Base-by-base conservation (phyloP, 1,284 basidiomycete species). In the Melampsora larici-populina region DNA sequence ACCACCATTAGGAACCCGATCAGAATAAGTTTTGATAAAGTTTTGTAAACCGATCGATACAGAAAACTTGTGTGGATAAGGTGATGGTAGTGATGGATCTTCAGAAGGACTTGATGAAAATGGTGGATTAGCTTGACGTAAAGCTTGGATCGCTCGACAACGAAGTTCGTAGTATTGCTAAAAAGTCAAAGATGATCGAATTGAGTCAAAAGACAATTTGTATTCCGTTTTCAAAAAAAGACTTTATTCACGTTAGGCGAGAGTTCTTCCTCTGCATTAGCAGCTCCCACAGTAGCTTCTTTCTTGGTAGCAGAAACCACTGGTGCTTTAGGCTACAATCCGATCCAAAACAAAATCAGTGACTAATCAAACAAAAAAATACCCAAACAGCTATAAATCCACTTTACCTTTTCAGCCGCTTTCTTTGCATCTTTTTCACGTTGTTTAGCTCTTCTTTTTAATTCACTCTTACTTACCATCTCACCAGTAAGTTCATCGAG, bases 51-150 rank as follows among this genome's bases (percentile, higher is more conserved):
- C 92, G 80, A 86, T 87, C 67, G 91, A 87, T 62, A 97, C 94
- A 82, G 97, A 85, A 87, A 99, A 99, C 89, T 99, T 99, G 90
- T 99, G 97, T 26, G 97, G 96, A 87, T 99, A 99, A 2, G 97
- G 96, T 84, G 96, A 93, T 6, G 93, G 94, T 6, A 78, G 55
- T 11, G 60, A 66, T 17, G 76, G 76, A 29, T 78, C 76, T 43
- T 89, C 85, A 84, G 91, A 90, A 66, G 92, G 91, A 84, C 91
- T 88, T 13, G 68, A 55, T 8, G 76, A 31, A 51, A 66, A 78
- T 5, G 76, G 76, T 21, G 76, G 76, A 40, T 78, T 78, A 33
- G 76, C 68, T 36, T 78, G 68, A 84, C 94, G 91, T 79, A 99
- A 88, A 81, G 90, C 89, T 81, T 90, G 89, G 82, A 99, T 94